A percentile compares a stretch with the other conserved stretches of the same genome.
Evolutionary conservation across 1,284 basidiomycete species (phyloP).

Genomic region (Ustanciosporium gigantosporum): DNA sequence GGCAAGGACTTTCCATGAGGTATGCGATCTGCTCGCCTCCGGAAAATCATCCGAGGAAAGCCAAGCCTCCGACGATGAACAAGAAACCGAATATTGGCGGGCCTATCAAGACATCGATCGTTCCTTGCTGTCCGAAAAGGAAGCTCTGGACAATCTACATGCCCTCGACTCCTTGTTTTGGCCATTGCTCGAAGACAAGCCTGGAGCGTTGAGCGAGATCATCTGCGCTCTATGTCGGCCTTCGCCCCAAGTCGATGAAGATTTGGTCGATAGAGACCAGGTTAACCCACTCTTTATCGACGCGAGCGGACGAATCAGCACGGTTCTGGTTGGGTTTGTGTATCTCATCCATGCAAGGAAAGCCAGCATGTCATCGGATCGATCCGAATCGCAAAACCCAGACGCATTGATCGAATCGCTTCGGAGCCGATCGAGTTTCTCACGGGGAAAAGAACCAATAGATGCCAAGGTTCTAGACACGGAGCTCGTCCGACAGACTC

Average conservation of each 20-base stretch:
- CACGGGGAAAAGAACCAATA: too few relatives aligned
- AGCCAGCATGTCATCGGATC: too few relatives aligned
- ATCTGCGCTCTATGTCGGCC: neutral
- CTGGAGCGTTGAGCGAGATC: neutral
- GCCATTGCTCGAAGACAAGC: neutral
- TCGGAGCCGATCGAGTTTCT: too few relatives aligned
- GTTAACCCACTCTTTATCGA: slow-evolving; percentile 21
- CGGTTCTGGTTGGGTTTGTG: slow-evolving; percentile 6
- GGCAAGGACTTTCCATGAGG: neutral
- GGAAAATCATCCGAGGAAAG: neutral
- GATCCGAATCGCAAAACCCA: neutral
- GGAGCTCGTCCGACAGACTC: neutral
- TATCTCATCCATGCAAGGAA: slow-evolving; percentile 5
- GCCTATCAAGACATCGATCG: too few relatives aligned
- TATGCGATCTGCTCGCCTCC: neutral
- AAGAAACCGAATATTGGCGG: neutral
- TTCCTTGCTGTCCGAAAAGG: neutral
- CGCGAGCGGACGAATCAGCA: slow-evolving; percentile 11
- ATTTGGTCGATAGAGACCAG: slow-evolving; percentile 13
- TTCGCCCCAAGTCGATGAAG: slow-evolving; percentile 7
- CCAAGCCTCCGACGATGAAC: neutral
- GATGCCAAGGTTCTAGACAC: too few relatives aligned
- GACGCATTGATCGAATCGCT: neutral
- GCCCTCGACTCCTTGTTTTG: neutral
- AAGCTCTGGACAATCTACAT: neutral